These are phyloP conservation scores for Neurospora hispaniola DNA, from an alignment of 495 filamentous ascomycete species.

Conservation along the genomic window DNA sequence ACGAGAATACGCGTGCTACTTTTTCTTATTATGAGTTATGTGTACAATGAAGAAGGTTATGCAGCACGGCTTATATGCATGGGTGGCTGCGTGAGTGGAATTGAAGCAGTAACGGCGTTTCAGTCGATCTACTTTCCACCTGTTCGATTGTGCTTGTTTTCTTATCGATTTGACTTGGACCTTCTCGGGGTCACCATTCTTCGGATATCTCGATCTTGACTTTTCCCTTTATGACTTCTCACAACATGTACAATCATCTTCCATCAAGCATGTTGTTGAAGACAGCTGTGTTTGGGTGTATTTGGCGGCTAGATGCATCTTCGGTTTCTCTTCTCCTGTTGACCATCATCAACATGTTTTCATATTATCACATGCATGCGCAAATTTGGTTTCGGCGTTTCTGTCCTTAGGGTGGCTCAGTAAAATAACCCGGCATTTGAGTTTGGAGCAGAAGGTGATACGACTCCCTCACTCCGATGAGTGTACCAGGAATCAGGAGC, in stretches of 20 bases:
- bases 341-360: neutral
- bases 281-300: neutral
- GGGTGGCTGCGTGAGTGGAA: neutral
- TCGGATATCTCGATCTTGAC: neutral
- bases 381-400: neutral
- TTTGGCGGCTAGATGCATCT: neutral
- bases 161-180: neutral
- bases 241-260: neutral
- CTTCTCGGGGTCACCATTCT: neutral
- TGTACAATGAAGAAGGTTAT: neutral
- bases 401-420: neutral
- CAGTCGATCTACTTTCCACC: neutral
- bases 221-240: neutral
- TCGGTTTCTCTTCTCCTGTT: neutral
- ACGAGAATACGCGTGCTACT: neutral
- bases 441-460: neutral
- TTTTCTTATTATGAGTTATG: neutral
- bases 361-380: neutral
- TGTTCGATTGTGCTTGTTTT: neutral
- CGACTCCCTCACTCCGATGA: neutral
- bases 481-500: neutral
- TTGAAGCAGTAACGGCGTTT: neutral
- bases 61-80: neutral
- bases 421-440: neutral
- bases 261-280: neutral